A percentile compares a stretch with the other conserved stretches of the same genome.
These are phyloP conservation scores for Trichoderma gracile DNA, from an alignment of 2,329 filamentous ascomycete genomes.

Conservation along the genomic window DNA sequence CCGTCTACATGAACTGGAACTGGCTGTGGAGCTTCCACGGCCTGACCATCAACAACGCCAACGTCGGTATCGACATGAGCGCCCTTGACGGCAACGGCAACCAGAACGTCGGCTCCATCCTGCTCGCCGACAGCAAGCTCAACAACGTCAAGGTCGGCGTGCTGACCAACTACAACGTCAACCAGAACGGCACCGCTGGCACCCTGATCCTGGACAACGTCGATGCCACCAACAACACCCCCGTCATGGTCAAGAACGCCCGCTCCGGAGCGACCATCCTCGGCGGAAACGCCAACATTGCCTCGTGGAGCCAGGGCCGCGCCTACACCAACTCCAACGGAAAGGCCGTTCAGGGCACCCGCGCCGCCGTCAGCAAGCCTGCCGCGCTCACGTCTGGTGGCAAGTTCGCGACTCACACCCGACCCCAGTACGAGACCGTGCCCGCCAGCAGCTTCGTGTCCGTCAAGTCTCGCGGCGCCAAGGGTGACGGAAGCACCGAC, in stretches of 20 bases:
- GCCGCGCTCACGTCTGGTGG: slow-evolving; percentile 64
- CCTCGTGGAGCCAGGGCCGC: slow-evolving; percentile 78
- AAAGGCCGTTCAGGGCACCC: slow-evolving; percentile 60
- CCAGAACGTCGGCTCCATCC: slow-evolving; percentile 81
- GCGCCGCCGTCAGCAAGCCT: slow-evolving; percentile 62
- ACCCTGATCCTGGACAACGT: slow-evolving; percentile 87
- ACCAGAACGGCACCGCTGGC: slow-evolving; percentile 68
- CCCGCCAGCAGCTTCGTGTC: slow-evolving; percentile 73
- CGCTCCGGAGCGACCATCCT: slow-evolving; percentile 63
- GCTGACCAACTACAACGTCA: slow-evolving; percentile 68
- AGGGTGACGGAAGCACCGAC: slow-evolving; percentile 83
- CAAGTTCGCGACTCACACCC: slow-evolving; percentile 77
- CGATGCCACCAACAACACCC: slow-evolving; percentile 70
- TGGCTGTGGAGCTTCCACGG: slow-evolving; percentile 84
- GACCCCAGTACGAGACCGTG: slow-evolving; percentile 80
- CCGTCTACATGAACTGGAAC: slow-evolving; percentile 89
- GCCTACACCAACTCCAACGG: slow-evolving; percentile 58
- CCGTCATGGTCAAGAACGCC: slow-evolving; percentile 63
- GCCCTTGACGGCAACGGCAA: slow-evolving; percentile 48
- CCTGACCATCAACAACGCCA: slow-evolving; percentile 70
- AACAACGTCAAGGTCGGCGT: slow-evolving; percentile 70
- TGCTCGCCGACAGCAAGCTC: slow-evolving; percentile 80
- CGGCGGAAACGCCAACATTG: slow-evolving; percentile 66
- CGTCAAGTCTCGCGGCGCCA: slow-evolving; percentile 79
- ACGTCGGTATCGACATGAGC: slow-evolving; percentile 78